Percentiles rank a stretch among this genome's conserved stretches.
phyloP scores from a whole-genome alignment of 768 basidiomycete species.

The Xerocomus brunneocitrinus region DNA sequence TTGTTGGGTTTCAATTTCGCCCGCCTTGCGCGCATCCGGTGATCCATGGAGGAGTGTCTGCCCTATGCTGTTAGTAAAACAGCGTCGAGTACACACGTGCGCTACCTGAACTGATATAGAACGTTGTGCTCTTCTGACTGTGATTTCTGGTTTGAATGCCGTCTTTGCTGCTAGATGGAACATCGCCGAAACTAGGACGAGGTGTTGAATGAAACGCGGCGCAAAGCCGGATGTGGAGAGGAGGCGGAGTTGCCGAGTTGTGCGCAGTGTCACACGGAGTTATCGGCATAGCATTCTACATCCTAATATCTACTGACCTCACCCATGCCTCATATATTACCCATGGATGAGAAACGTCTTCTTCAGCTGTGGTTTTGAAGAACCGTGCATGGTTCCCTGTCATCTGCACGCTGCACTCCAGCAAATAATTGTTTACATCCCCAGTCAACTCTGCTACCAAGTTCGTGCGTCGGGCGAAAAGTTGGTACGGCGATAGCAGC shows the following conservation, averaged over 20 bases:
- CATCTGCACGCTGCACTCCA: slow-evolving; percentile 28
- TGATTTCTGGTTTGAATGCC: slow-evolving; percentile 9
- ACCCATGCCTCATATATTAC: slow-evolving; percentile 40
- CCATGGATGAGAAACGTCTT: slow-evolving; percentile 32
- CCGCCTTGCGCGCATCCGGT: slow-evolving; percentile 78
- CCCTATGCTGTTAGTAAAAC: slow-evolving; percentile 24
- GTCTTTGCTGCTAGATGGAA: slow-evolving; percentile 18
- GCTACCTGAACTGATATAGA: slow-evolving; percentile 62
- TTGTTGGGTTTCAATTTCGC: slow-evolving; percentile 70
- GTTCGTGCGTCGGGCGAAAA: slow-evolving; percentile 5
- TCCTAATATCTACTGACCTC: slow-evolving; percentile 12
- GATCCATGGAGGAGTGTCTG: slow-evolving; percentile 93
- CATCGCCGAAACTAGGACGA: slow-evolving; percentile 15
- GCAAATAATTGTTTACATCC: slow-evolving; percentile 2
- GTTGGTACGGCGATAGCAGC: slow-evolving; percentile 14
- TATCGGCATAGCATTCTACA: slow-evolving; percentile 1
- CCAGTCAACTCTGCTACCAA: neutral
- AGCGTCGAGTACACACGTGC: slow-evolving; percentile 17
- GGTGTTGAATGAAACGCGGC: slow-evolving; percentile 4
- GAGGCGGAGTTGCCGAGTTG: slow-evolving; percentile 18
- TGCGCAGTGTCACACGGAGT: neutral
- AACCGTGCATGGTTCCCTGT: slow-evolving; percentile 18
- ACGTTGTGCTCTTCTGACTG: slow-evolving; percentile 34
- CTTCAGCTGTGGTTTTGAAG: slow-evolving; percentile 28
- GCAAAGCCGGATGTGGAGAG: neutral